Evolutionary conservation across 371 early-diverging fungal genomes (phyloP), one percentile per base, ranked within the genome.

Genomic region (Ordospora pajunii): DNA sequence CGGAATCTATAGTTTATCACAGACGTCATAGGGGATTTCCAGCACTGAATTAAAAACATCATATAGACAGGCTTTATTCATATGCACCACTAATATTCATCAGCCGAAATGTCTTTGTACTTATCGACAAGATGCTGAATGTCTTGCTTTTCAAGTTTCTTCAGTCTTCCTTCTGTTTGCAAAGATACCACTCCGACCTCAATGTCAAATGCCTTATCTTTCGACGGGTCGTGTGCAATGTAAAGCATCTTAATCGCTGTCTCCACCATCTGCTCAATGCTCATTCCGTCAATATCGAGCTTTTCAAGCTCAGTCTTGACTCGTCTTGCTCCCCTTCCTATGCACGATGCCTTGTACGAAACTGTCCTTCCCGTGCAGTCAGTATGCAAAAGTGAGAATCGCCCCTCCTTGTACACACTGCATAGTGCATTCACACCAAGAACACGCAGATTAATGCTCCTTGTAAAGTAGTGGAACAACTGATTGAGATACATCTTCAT

Each of bases 281-380:
- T 22, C 67, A 80, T 45, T 7, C 65, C 62, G 8, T 79, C 79
- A 14, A 72, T 43, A 25, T 81, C 58, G 10, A 82, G 23, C 53
- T 84, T 86, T 65, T 86, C 86, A 19, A 86, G 64, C 72, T 84
- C 84, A 7, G 86, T 86, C 63, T 79, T 79, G 17, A 81, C 82
- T 53, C 81, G 78, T 44, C 72, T 49, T n/a, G 79, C 23, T 51
- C 83, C 82, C 49, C 68, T 76, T 22, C 86, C 86, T 19, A 81
- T 62, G 1, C 79, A 84, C 48, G 67, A 52, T 6, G 80, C 76
- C 46, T 74, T 71, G 54, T 76, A 83, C 49, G 37, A 70, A 19
- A 67, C 21, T 10, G 77, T 75, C 10, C 69, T 50, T 22, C 79
- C 78, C 23, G 83, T 70, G 4, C 73, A 74, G 66, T 84, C 84